Evolutionary conservation across 1,284 basidiomycete genomes (phyloP), one percentile per base, ranked within the genome.

Genomic region (Melampsora allii-populina): DNA sequence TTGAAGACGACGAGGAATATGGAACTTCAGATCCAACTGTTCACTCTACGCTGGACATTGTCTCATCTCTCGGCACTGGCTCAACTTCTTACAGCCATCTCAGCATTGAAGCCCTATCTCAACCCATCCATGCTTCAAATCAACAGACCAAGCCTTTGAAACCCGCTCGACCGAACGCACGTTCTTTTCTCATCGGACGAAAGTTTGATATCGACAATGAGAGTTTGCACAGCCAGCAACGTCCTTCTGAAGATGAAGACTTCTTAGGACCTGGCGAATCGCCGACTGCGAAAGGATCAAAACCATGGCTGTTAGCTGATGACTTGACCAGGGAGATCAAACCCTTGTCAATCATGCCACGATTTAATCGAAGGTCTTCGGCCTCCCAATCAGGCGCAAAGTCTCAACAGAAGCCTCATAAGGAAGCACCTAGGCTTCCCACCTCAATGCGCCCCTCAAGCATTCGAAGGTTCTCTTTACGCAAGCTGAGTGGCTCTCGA

Each of bases 1-100:
- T 72, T 45, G 69, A 72, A 64, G 69, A 72, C n/a, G 69, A 72
- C 21, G 69, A 36, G 39, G 69, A 72, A 50, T 65, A 56, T 21
- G 50, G 21, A 21, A 56, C 27, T 12, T 21, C 50, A 21, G 50
- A 21, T 1, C 50, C 50, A 27, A 56, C 27, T 24, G 50, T 27
- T 21, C n/a, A 27, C 7, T 56, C 50, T 21, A 24, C 50, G 4
- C n/a, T 56, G 7, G 50, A 24, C 5, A 6, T 14, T 12, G 50
- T 12, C 27, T 56, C 50, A 27, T 21, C 50, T 21, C 50, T 56
- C 50, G 12, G 50, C 27, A 56, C 7, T 10, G 21, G 50, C 50
- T 21, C 50, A 27, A 21, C 17, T 56, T 27, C 21, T 27, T 27
- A 27, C 50, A 56, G 50, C 50, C 50, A 56, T 21, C n/a, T 56